Conservation (phyloP, 2,329 filamentous ascomycete species). For the Fusarium aywerte region DNA sequence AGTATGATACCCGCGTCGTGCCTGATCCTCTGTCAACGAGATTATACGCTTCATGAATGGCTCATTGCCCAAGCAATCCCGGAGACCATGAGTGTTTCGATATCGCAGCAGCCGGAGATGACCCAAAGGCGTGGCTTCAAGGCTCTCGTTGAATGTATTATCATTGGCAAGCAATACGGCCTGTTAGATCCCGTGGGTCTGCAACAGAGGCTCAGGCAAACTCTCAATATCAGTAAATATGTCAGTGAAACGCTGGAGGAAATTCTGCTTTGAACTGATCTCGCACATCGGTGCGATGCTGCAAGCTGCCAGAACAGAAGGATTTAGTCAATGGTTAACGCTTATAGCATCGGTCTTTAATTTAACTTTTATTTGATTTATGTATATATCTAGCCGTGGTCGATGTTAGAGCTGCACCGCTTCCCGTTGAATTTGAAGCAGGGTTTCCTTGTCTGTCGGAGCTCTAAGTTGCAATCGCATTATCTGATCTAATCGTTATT, state of each 20-base stretch:
- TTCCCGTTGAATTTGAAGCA: too few relatives aligned
- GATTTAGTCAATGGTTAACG: background rate
- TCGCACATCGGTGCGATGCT: background rate
- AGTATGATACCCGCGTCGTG: background rate
- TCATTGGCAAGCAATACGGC: background rate
- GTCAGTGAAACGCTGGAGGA: background rate
- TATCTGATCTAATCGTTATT: too few relatives aligned
- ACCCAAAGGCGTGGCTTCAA: background rate
- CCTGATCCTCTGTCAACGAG: background rate
- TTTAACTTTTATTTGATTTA: too few relatives aligned
- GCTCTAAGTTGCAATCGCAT: too few relatives aligned
- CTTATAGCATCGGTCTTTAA: background rate
- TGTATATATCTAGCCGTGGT: too few relatives aligned
- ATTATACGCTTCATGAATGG: background rate
- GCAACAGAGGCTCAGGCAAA: background rate
- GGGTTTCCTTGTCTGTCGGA: too few relatives aligned
- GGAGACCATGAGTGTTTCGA: background rate
- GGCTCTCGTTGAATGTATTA: background rate
- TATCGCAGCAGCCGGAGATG: background rate
- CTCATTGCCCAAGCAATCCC: background rate
- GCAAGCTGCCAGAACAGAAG: background rate
- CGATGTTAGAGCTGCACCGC: too few relatives aligned
- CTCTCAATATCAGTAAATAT: too few relatives aligned
- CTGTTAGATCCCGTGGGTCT: background rate
- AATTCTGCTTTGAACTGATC: background rate